These are phyloP conservation scores for Candida koratica DNA, from an alignment of 805 yeast genomes.

Conservation along the genomic window DNA sequence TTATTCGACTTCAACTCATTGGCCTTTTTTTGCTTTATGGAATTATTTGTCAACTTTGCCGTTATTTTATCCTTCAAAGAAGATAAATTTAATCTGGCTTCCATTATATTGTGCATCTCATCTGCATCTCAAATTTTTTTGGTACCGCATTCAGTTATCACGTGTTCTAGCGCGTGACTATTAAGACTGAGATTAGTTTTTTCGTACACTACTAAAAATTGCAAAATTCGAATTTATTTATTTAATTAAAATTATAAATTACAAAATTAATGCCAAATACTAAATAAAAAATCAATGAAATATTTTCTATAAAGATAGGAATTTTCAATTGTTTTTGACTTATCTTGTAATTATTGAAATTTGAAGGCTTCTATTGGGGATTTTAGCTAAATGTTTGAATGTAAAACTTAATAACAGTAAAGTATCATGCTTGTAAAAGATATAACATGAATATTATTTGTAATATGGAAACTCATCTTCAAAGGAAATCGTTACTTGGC, in stretches of 20 bases:
- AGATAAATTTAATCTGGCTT: constrained; percentile 44
- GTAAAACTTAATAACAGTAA: constrained; percentile 41
- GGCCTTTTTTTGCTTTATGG: not conserved
- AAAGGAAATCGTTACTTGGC: no score
- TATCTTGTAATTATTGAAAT: constrained; percentile 32
- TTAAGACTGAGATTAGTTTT: no score
- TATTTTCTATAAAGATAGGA: no score
- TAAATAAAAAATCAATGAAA: no score
- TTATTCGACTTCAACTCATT: constrained; percentile 3
- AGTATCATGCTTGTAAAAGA: constrained; percentile 51
- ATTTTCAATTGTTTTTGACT: no score
- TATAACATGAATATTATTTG: constrained; percentile 47
- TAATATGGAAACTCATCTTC: constrained; percentile 49
- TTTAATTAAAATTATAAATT: no score
- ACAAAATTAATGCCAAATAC: no score
- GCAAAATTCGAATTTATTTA: no score
- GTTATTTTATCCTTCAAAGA: constrained; percentile 65
- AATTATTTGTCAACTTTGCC: constrained; percentile 37
- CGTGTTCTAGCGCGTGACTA: no score
- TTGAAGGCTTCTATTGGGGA: constrained; percentile 33
- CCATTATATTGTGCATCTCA: constrained; percentile 30
- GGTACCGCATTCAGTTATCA: not conserved
- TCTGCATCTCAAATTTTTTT: constrained; percentile 5
- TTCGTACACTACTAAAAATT: no score
- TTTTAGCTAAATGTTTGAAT: constrained; percentile 48